phyloP scores from a whole-genome alignment of 164 flowering plant species.

The Annona cherimola region DNA sequence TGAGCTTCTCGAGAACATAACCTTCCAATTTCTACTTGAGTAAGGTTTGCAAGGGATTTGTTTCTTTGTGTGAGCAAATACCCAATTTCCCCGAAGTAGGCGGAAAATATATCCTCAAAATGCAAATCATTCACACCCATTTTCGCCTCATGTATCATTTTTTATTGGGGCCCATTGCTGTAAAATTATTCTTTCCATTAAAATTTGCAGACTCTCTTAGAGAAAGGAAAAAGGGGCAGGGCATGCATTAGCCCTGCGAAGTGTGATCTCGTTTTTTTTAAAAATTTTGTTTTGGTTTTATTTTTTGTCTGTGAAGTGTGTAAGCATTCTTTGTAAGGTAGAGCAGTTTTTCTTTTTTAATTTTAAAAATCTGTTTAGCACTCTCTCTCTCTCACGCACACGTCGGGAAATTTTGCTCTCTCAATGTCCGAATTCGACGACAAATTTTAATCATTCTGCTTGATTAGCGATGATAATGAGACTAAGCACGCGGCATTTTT shows the following conservation, averaged over 20 bases:
- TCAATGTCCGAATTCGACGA: no score
- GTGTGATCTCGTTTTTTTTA: slow-evolving; percentile 3
- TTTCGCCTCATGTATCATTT: slow-evolving; percentile 4
- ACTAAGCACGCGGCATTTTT: no score
- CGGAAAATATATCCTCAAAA: not conserved
- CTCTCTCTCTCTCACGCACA: no score
- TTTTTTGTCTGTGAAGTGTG: slow-evolving; percentile 11
- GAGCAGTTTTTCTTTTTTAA: no score
- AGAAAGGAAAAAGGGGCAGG: slow-evolving; percentile 20
- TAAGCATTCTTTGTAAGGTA: slow-evolving; percentile 33
- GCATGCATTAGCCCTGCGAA: slow-evolving; percentile 12
- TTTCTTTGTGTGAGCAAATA: not conserved
- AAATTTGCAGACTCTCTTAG: slow-evolving; percentile 29
- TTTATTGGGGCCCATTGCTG: slow-evolving; percentile 19
- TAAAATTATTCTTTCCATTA: slow-evolving; percentile 30
- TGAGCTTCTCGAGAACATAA: slow-evolving; percentile 59
- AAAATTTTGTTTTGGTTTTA: not conserved
- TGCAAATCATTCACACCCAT: slow-evolving; percentile 29
- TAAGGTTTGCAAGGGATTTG: slow-evolving; percentile 26
- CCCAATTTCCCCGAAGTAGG: not conserved
- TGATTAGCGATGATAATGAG: no score
- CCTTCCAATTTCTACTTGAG: slow-evolving; percentile 78
- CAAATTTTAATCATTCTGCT: no score
- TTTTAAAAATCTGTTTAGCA: no score
- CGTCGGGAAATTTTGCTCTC: no score